Base-by-base conservation (phyloP, 2,329 filamentous ascomycete genomes). In the Hypoxylon rubiginosum region DNA sequence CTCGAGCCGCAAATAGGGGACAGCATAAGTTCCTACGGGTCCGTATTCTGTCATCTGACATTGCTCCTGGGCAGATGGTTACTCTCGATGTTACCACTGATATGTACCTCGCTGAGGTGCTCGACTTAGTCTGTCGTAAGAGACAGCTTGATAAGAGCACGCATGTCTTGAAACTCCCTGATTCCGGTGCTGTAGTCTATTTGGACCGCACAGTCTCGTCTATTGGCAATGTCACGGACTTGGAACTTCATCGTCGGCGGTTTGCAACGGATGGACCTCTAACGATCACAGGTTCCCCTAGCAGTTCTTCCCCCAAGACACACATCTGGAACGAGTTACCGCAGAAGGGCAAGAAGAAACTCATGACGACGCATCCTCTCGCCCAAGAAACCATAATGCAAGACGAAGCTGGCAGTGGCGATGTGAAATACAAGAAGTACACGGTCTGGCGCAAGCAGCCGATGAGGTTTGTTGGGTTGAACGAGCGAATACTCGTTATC, bases 381-480 rank as follows among this genome's bases (percentile, higher is more conserved):
- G 88, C 90, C 15, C 88, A 88, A 68, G 87, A 90, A 76, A 83
- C 85, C 17, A 79, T 86, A 65, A 87, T 87, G 78, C 84, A 87
- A 71, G 86, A 88, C 60, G 87, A 88, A 74, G 80, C 86, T 52
- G 84, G 82, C 68, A 81, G 81, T 21, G 73, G 70, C 41, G 83
- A 82, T 62, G 83, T 84, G 45, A 89, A 85, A 72, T 91, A 92
- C 80, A 91, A 92, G 74, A 91, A 90, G 72, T 96, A 93, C 79
- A 89, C 88, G 11, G 92, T 97, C 15, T 92, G 91, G 82, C 89
- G 92, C 68, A 93, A 94, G 79, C 92, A 94, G 78, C 90, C 91
- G 8, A 93, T 96, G 86, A 89, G 91, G 24, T 91, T 96, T 72
- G 90, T 92, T 45, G 90, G 88, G 3, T 87, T 91, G 74, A 92